Evolutionary conservation across 495 filamentous ascomycete species (phyloP).

Genomic region (Podospora conica): DNA sequence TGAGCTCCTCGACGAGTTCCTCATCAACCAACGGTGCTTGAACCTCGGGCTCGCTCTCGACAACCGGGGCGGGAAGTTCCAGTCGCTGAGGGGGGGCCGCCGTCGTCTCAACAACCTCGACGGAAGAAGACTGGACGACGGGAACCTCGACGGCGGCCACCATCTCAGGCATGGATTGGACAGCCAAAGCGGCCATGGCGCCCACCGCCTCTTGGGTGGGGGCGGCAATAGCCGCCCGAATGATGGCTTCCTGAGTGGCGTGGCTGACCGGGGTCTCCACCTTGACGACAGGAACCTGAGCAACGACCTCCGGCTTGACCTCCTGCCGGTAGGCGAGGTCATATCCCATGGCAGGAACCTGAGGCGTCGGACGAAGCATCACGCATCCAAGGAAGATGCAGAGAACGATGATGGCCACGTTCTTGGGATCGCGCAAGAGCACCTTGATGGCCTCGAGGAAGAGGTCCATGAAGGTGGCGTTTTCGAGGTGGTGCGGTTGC

Average conservation of each 20-base stretch:
- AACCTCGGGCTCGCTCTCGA: not conserved
- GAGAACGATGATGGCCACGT: conserved; percentile 60
- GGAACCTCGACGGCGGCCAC: not conserved
- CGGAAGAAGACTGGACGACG: not conserved
- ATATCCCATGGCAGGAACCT: conserved; percentile 9
- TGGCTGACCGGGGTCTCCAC: not conserved
- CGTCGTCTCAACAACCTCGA: not conserved
- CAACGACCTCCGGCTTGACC: conserved; percentile 1
- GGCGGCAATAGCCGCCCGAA: not conserved
- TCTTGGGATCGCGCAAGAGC: conserved; percentile 61
- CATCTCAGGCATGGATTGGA: not conserved
- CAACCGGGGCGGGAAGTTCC: not conserved
- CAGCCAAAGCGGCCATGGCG: not conserved
- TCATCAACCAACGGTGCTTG: not conserved
- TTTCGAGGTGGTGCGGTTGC: conserved; percentile 21
- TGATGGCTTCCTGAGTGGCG: not conserved
- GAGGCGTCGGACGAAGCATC: conserved; percentile 19
- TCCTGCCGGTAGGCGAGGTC: conserved; percentile 5
- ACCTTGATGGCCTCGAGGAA: conserved; percentile 63
- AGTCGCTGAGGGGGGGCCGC: not conserved
- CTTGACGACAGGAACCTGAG: not conserved
- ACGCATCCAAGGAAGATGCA: conserved; percentile 55
- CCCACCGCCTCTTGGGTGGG: not conserved
- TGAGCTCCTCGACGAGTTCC: not conserved
- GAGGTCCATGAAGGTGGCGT: conserved; percentile 50